A percentile compares a stretch with the other conserved stretches of the same genome.
Conservation (phyloP, 2,329 filamentous ascomycete species). For the Nigrograna mackinnonii region DNA sequence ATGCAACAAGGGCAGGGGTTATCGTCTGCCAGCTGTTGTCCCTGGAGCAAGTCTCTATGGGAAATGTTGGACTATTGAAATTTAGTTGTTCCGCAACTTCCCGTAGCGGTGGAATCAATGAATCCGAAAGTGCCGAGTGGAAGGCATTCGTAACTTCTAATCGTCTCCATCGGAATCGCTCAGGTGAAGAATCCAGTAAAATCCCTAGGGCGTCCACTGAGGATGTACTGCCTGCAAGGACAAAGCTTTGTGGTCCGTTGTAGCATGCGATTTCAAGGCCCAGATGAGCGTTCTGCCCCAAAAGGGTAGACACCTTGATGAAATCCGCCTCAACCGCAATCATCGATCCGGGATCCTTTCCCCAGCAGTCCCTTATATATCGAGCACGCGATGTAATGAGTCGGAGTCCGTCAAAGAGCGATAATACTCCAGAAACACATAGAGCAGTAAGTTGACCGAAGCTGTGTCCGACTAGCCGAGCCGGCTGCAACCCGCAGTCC, state of each 20-base stretch:
- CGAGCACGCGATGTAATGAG: constrained; percentile 38
- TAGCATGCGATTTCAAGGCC: constrained; percentile 50
- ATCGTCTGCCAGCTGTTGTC: not conserved
- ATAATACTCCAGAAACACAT: constrained; percentile 33
- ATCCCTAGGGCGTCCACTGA: constrained; percentile 21
- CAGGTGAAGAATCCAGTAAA: constrained; percentile 12
- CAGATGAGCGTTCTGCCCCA: constrained; percentile 15
- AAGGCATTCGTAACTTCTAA: constrained; percentile 24
- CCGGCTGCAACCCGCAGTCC: constrained; percentile 12
- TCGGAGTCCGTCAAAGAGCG: constrained; percentile 28
- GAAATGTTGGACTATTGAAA: constrained; percentile 38
- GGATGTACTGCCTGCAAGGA: constrained; percentile 35
- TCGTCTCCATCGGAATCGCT: too few relatives aligned
- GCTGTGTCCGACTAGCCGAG: constrained; percentile 25
- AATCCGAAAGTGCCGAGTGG: constrained; percentile 27
- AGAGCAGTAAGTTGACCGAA: constrained; percentile 46
- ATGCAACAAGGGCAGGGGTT: constrained; percentile 13
- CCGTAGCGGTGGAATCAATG: too few relatives aligned
- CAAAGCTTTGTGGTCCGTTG: constrained; percentile 42
- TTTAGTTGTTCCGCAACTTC: constrained; percentile 23
- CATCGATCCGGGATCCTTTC: constrained; percentile 24
- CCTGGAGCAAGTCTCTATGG: constrained; percentile 21
- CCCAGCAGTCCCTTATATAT: constrained; percentile 25
- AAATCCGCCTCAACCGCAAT: constrained; percentile 13
- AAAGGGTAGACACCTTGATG: not conserved